phyloP scores from a whole-genome alignment of 2,329 filamentous ascomycete genomes.

The Diaporthe ilicicola region DNA sequence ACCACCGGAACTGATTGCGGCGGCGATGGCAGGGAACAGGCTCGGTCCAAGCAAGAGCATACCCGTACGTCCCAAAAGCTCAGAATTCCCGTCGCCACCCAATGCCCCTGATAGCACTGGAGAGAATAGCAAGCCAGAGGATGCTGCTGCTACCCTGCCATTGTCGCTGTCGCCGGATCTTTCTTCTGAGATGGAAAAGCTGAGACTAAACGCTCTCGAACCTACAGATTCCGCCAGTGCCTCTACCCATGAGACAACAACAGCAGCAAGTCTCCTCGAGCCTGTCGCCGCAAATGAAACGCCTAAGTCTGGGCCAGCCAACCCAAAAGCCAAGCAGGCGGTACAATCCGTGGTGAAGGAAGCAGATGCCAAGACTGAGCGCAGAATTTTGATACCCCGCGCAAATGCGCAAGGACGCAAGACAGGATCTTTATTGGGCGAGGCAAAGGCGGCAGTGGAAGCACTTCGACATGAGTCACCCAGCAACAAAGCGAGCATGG shows the following conservation, averaged over 20 bases:
- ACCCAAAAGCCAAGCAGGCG: slow-evolving; percentile 24
- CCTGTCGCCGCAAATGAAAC: slow-evolving; percentile 25
- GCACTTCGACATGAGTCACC: slow-evolving; percentile 6
- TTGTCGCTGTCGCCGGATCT: slow-evolving; percentile 23
- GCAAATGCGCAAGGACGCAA: slow-evolving; percentile 20
- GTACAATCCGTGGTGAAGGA: slow-evolving; percentile 30
- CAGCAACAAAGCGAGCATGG: background rate
- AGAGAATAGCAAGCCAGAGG: slow-evolving; percentile 3
- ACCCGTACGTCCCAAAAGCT: slow-evolving; percentile 34
- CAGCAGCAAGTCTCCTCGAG: slow-evolving; percentile 11
- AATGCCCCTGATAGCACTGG: slow-evolving; percentile 21
- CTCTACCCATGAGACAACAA: slow-evolving; percentile 15
- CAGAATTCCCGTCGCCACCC: slow-evolving; percentile 18
- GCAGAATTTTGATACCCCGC: background rate
- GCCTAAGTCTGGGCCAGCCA: slow-evolving; percentile 18
- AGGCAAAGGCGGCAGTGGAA: background rate
- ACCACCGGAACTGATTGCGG: slow-evolving; percentile 30
- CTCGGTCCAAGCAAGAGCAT: slow-evolving; percentile 27
- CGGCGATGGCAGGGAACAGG: slow-evolving; percentile 28
- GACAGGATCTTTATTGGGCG: background rate
- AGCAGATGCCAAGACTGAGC: background rate
- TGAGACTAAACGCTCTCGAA: slow-evolving; percentile 31
- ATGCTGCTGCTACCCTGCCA: slow-evolving; percentile 14
- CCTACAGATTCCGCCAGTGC: slow-evolving; percentile 27
- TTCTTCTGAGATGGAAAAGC: slow-evolving; percentile 28